phyloP scores from a whole-genome alignment of 2,329 filamentous ascomycete species.

The Dothideomycetes sp. region DNA sequence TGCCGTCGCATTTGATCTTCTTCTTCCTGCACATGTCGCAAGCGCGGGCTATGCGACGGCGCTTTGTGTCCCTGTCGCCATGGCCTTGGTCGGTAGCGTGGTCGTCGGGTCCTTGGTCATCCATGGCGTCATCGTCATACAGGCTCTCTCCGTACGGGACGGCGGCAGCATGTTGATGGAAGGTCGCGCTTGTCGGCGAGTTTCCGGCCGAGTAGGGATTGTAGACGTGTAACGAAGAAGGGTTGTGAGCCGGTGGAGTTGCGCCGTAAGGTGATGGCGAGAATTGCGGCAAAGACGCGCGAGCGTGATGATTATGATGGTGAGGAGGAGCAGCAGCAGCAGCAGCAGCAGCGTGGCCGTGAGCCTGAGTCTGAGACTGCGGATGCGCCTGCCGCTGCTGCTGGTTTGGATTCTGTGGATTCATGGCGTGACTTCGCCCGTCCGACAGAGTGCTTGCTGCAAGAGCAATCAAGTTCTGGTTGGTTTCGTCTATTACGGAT shows the following conservation, averaged over 20 bases:
- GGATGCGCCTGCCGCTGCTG: too few relatives aligned
- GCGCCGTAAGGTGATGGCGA: constrained; percentile 1
- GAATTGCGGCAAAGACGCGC: constrained; percentile 1
- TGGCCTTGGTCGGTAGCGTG: constrained; percentile 20
- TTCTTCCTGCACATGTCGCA: constrained; percentile 95
- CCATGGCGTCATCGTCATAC: constrained; percentile 19
- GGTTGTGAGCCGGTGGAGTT: constrained; percentile 12
- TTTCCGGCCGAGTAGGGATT: constrained; percentile 4
- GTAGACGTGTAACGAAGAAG: constrained; percentile 11
- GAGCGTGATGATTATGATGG: constrained; percentile 6
- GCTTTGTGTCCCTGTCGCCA: constrained; percentile 59
- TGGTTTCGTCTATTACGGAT: too few relatives aligned
- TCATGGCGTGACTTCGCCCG: too few relatives aligned
- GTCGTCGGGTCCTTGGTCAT: constrained; percentile 40
- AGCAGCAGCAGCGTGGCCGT: too few relatives aligned
- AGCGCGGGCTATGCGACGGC: constrained; percentile 78
- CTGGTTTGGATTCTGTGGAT: too few relatives aligned
- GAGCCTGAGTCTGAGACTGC: too few relatives aligned
- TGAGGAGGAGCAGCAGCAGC: too few relatives aligned
- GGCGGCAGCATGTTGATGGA: constrained; percentile 9
- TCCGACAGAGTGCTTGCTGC: too few relatives aligned
- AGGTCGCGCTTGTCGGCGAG: constrained; percentile 8
- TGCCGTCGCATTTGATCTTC: constrained; percentile 97
- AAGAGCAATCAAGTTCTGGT: too few relatives aligned
- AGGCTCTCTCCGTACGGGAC: constrained; percentile 14